Conservation (phyloP, 148 eudicot genomes). For the Heliosperma pusillum region DNA sequence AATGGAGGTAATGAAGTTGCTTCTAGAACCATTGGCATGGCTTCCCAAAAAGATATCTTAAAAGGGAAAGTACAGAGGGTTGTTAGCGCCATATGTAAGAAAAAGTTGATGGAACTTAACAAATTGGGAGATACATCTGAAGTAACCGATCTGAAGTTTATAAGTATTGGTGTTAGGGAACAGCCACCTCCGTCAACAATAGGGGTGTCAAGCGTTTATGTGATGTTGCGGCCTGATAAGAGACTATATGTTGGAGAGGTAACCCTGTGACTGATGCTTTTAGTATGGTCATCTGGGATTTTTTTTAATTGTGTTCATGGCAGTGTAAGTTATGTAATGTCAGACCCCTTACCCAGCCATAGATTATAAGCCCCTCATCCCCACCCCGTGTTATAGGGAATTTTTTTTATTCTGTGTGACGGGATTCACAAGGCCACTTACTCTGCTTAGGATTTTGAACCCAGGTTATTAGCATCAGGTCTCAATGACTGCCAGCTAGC, state of each 20-base stretch:
- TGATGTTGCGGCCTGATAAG: slow-evolving; percentile 75
- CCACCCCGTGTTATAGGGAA: too few species aligned
- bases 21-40: slow-evolving; percentile 11
- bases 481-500: background rate
- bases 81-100: slow-evolving; percentile 50
- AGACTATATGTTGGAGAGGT: slow-evolving; percentile 89
- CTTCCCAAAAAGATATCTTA: slow-evolving; percentile 28
- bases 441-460: background rate
- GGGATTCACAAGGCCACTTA: background rate
- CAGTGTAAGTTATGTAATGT: background rate
- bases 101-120: slow-evolving; percentile 46
- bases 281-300: background rate
- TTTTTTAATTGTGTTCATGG: too few species aligned
- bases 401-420: too few species aligned
- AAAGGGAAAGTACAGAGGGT: slow-evolving; percentile 46
- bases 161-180: slow-evolving; percentile 59
- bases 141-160: slow-evolving; percentile 40
- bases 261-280: slow-evolving; percentile 5
- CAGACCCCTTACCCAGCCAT: background rate
- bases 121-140: slow-evolving; percentile 30
- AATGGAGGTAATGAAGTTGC: slow-evolving; percentile 18
- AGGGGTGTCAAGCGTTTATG: slow-evolving; percentile 89
- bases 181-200: slow-evolving; percentile 90
- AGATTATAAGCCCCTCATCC: background rate
- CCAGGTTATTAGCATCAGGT: background rate